Percentiles rank a stretch among this genome's conserved stretches.
Evolutionary conservation across 106 monocot genomes (phyloP).

Genomic region (Dactylorhiza incarnata): DNA sequence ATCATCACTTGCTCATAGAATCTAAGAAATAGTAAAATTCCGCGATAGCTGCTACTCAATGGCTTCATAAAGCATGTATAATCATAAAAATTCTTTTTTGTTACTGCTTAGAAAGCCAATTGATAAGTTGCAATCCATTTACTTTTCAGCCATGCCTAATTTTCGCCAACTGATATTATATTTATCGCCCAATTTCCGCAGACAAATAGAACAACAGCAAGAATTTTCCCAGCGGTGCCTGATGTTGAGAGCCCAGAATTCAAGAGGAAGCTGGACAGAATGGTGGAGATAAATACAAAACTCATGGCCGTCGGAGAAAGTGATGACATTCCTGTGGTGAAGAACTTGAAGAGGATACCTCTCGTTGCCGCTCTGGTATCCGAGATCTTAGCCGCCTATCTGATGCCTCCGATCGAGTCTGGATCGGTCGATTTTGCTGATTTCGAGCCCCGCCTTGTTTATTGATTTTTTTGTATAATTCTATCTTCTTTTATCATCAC

Average conservation of each 20-base stretch:
- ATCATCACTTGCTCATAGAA: no score
- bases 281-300: slow-evolving; percentile 76
- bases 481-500: neutral
- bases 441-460: slow-evolving; percentile 77
- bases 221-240: slow-evolving; percentile 90
- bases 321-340: slow-evolving; percentile 58
- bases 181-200: slow-evolving; percentile 14
- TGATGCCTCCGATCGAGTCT: slow-evolving; percentile 94
- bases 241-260: slow-evolving; percentile 98
- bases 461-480: slow-evolving; percentile 29
- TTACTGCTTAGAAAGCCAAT: no score
- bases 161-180: neutral
- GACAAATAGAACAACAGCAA: slow-evolving; percentile 90
- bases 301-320: slow-evolving; percentile 57
- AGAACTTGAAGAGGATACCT: slow-evolving; percentile 91
- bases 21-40: no score
- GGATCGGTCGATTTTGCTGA: slow-evolving; percentile 95
- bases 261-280: slow-evolving; percentile 94
- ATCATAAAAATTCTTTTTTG: no score
- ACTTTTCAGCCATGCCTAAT: no score
- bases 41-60: no score
- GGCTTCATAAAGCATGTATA: no score
- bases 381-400: slow-evolving; percentile 83
- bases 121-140: no score
- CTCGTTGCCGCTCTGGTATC: slow-evolving; percentile 63